Conservation (phyloP, 441 rosid genomes). For the Cnidoscolus chayamansa region DNA sequence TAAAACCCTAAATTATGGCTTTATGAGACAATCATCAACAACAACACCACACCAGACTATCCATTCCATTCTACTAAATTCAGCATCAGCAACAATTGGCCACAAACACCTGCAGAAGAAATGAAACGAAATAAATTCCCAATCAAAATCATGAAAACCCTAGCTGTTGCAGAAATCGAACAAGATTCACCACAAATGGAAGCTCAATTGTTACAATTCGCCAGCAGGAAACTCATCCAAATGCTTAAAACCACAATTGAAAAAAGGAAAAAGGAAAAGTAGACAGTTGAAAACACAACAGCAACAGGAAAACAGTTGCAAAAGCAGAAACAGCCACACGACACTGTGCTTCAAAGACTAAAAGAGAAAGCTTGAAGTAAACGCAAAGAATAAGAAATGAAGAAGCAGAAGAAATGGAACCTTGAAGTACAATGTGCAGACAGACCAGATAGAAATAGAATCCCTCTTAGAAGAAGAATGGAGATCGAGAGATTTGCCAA, state of each 20-base stretch:
- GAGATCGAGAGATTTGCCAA: conserved; percentile 6
- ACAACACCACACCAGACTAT: not conserved
- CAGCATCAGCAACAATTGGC: not conserved
- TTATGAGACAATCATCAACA: not conserved
- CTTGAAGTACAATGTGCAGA: not conserved
- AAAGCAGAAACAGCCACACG: not conserved
- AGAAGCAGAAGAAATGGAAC: not conserved
- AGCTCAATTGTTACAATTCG: not conserved
- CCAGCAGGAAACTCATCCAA: not conserved
- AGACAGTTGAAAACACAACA: not conserved
- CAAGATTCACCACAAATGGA: not conserved
- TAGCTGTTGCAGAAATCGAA: not conserved
- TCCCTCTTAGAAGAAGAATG: not conserved
- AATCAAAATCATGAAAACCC: not conserved
- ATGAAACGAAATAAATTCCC: not conserved
- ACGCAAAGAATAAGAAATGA: not conserved
- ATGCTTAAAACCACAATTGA: not conserved
- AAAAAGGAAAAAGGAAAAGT: too few relatives aligned
- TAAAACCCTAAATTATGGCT: conserved; percentile 10
- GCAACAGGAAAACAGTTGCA: not conserved
- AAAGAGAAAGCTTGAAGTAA: not conserved
- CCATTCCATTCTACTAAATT: conserved; percentile 8
- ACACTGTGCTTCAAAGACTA: not conserved
- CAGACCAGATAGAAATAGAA: not conserved
- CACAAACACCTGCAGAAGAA: conserved; percentile 6